Percentiles rank a stretch among this genome's conserved stretches.
Conservation (phyloP, 495 filamentous ascomycete species). For the Tuber calosporum region DNA sequence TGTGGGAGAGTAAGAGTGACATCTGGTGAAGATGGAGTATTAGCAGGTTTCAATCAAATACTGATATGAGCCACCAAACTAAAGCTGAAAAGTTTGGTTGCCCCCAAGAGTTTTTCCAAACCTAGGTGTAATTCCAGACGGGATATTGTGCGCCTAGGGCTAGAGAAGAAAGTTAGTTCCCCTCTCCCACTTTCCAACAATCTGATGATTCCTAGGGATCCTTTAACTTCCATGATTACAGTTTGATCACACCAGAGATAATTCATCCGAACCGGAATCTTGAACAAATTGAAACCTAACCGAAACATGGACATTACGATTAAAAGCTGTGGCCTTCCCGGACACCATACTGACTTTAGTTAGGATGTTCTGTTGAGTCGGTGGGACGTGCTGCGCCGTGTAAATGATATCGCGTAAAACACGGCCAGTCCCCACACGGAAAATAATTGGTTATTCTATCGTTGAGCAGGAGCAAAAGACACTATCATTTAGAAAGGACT, state of each 20-base stretch:
- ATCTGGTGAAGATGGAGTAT: background rate
- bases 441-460: background rate
- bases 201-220: background rate
- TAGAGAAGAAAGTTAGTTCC: background rate
- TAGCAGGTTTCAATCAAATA: background rate
- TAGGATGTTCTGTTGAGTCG: background rate
- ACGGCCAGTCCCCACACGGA: background rate
- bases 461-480: background rate
- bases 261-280: background rate
- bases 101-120: background rate
- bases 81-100: background rate
- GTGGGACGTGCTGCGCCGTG: background rate
- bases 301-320: background rate
- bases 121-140: background rate
- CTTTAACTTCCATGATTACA: background rate
- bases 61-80: background rate
- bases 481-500: background rate
- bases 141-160: background rate
- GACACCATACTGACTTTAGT: background rate
- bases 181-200: background rate
- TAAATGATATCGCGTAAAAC: background rate
- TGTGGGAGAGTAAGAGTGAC: conserved; percentile 2
- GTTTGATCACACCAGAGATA: background rate
- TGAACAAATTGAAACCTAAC: background rate
- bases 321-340: background rate